Percentiles rank a stretch among this genome's conserved stretches.
phyloP scores from a whole-genome alignment of 768 basidiomycete genomes.

The Tylopilus rubrobrunneus region DNA sequence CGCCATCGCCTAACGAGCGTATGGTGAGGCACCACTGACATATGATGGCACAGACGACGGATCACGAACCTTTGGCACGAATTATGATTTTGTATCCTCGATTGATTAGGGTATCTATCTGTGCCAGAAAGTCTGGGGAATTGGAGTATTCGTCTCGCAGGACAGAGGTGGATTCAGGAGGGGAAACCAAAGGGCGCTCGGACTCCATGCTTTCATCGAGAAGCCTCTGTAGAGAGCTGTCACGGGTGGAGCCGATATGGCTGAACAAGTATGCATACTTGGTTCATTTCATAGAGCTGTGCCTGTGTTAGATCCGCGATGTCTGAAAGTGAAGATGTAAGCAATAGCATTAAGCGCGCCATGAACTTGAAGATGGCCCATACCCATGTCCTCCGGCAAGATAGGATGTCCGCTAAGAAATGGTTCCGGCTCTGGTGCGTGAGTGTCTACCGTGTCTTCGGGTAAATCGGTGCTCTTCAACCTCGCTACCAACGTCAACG shows the following conservation, averaged over 20 bases:
- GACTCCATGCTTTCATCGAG: constrained; percentile 36
- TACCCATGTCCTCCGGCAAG: constrained; percentile 30
- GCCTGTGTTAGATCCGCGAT: constrained; percentile 29
- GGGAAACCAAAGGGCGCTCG: constrained; percentile 51
- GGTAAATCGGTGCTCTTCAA: constrained; percentile 27
- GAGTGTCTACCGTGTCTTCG: constrained; percentile 6
- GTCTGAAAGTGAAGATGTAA: constrained; percentile 23
- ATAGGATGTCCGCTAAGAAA: constrained; percentile 30
- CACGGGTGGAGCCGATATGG: neutral
- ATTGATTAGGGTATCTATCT: constrained; percentile 66
- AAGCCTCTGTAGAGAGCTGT: constrained; percentile 28
- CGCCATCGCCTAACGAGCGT: constrained; percentile 65
- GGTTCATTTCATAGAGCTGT: constrained; percentile 40
- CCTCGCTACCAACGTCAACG: constrained; percentile 15
- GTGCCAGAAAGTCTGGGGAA: constrained; percentile 56
- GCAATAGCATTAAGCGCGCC: neutral
- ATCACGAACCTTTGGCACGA: constrained; percentile 60
- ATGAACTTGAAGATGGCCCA: neutral
- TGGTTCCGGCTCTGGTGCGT: constrained; percentile 3
- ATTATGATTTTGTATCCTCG: constrained; percentile 66
- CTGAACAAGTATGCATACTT: constrained; percentile 23
- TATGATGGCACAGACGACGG: constrained; percentile 1
- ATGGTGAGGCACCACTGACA: neutral
- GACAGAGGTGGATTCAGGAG: constrained; percentile 46
- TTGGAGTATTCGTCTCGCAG: constrained; percentile 67